Evolutionary conservation across 768 basidiomycete species (phyloP).

Genomic region (Hortiboletus campestris): DNA sequence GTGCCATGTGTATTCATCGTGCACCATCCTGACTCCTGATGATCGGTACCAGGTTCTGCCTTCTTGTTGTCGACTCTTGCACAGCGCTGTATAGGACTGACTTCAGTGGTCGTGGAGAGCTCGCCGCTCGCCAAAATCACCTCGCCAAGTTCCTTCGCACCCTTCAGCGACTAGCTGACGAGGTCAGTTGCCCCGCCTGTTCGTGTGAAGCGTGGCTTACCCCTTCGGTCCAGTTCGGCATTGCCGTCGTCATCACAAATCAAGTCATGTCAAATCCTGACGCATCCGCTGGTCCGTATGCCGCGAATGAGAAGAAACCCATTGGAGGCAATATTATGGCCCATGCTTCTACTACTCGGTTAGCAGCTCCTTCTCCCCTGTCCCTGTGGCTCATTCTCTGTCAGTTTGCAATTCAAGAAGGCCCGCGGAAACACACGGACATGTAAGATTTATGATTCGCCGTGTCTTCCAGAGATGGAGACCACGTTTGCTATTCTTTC

Average conservation of each 20-base stretch:
- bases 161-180: conserved; percentile 91
- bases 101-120: conserved; percentile 91
- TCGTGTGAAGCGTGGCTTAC: conserved; percentile 3
- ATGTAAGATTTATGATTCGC: conserved; percentile 97
- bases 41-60: conserved; percentile 69
- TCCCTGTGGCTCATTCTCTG: conserved; percentile 5
- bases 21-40: conserved; percentile 5
- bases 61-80: conserved; percentile 95
- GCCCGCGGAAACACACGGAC: conserved; percentile 87
- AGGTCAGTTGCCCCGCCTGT: conserved; percentile 51
- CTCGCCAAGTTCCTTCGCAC: conserved; percentile 94
- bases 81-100: conserved; percentile 95
- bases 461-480: conserved; percentile 95
- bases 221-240: conserved; percentile 70
- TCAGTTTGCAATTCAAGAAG: conserved; percentile 87
- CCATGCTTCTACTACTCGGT: conserved; percentile 97
- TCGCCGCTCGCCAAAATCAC: conserved; percentile 93
- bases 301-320: conserved; percentile 93
- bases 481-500: conserved; percentile 91
- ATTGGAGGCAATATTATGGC: conserved; percentile 99
- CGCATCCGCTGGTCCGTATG: conserved; percentile 84
- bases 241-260: conserved; percentile 96
- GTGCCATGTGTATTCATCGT: conserved; percentile 42
- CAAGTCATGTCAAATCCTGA: conserved; percentile 99
- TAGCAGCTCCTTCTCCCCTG: conserved; percentile 12